Evolutionary conservation across 352 stramenopile species (phyloP), one percentile per base, ranked within the genome.

Genomic region (Albugo laibachii): DNA sequence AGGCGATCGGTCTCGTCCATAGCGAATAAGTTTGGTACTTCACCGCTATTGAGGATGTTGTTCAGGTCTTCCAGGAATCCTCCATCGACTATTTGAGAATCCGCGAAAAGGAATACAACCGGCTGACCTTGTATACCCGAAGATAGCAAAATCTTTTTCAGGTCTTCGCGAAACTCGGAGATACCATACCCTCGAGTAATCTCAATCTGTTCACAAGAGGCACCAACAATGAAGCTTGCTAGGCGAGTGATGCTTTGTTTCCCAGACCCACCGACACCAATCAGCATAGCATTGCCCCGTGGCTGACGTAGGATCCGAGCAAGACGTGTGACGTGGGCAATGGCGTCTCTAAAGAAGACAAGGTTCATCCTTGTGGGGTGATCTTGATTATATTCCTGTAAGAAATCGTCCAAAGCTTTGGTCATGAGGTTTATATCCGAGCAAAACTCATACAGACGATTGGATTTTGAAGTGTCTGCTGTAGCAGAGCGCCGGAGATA

Each of bases 61-160:
- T 97, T 97, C 50, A 97, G 91, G 50, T 97, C 91, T 53, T 97
- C 92, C 5, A 97, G 61, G 49, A 97, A 96, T 39, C 78, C 92
- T 52, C 96, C 86, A 18, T 95, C 73, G 20, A 96, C 82, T 46
- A 97, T 95, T 58, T 97, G 91, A 11, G 78, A 94, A 58, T 97
- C 92, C 0, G 86, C 97, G 54, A 97, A 97, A 0, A 97, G 58
- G 52, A 97, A 97, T 0, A 94, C 79, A 0, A 68, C 88, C 0
- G 67, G 66, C 0, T 55, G 50, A 2, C 74, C 77, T 10, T 85
- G 63, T 0, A 97, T 80, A n/a, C 91, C 92, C 0, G 92, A 81
- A 13, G 69, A 83, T 31, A 96, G 70, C 83, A 97, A 94, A 36
- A 97, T 60, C 40, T 78, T 85, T 54, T 97, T 96, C 10, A 97